Base-by-base conservation (phyloP, 1,139 yeast genomes). In the Suhomyces ambrosiae region DNA sequence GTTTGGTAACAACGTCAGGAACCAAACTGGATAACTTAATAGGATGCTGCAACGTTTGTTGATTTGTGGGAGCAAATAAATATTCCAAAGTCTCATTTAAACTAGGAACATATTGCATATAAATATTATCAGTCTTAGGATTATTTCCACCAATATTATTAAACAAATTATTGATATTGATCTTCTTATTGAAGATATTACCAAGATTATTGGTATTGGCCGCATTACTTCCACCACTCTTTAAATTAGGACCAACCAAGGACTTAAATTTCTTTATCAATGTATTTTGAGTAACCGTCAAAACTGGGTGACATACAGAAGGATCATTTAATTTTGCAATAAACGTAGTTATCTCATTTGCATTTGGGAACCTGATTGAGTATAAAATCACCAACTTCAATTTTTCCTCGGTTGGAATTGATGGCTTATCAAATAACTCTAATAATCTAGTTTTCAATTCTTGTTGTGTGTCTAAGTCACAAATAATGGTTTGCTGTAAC, bases 401-500 rank as follows among this genome's bases (percentile, higher is more conserved):
- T 45, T 71, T 71, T 41, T 64, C 55, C 3, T 47, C 41, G 6
- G 70, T 57, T 5, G 67, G 51, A 7, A 67, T 47, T 5, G 40
- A 22, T 1, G 48, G 37, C 27, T 60, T 57, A 13, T 62, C 57
- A 12, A 71, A 46, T 4, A 65, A 39, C 23, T 58, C 58, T 25
- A 55, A 42, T 44, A 71, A 38, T 30, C 56, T 52, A 13, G 57
- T 40, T 27, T 57, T 60, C 26, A 70, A 51, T 14, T 49, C 41
- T 32, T 50, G 59, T 30, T 68, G 69, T 30, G 50, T 56, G 19
- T 71, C 76, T 39, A 71, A 57, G 44, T 79, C 82, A 46, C 94
- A 82, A 1, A 88, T 81, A 38, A 92, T 68, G 17, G 82, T 78
- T 61, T 92, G 99, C 58, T 92, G 97, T 33, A 89, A 67, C 60